phyloP scores from a whole-genome alignment of 257 asterid species.

The Galeopsis tetrahit region DNA sequence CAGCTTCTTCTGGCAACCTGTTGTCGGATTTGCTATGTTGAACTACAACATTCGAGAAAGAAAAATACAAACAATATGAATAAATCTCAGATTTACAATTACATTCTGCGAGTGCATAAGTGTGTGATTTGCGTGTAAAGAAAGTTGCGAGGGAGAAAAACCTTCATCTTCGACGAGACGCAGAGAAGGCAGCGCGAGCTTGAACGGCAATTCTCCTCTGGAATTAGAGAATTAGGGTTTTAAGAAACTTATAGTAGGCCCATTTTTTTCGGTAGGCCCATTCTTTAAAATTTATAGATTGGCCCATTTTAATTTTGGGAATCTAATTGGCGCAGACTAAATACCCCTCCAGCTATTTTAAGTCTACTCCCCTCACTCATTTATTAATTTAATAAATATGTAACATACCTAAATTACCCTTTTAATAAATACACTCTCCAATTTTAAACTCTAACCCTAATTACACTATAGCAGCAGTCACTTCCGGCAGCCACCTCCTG shows the following conservation, averaged over 20 bases:
- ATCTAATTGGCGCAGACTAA: neutral
- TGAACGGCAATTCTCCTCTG: slow-evolving; percentile 1
- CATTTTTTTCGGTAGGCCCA: neutral
- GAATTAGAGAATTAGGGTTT: slow-evolving; percentile 19
- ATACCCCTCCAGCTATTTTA: too few relatives aligned
- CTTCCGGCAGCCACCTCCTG: too few relatives aligned
- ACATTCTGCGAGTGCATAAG: neutral
- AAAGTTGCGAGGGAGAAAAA: slow-evolving; percentile 13
- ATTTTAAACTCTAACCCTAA: too few relatives aligned
- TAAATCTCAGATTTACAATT: neutral
- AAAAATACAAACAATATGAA: neutral
- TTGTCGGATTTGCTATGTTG: slow-evolving; percentile 57
- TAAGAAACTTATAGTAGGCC: too few relatives aligned
- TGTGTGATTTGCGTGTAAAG: neutral
- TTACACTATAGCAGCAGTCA: too few relatives aligned
- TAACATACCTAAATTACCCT: too few relatives aligned
- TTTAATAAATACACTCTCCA: too few relatives aligned
- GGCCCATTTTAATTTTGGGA: neutral
- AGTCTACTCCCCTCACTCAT: too few relatives aligned
- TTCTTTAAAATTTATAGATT: too few relatives aligned
- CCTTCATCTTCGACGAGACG: slow-evolving; percentile 45
- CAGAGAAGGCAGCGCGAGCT: slow-evolving; percentile 17
- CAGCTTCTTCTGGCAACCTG: slow-evolving; percentile 64
- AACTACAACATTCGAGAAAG: slow-evolving; percentile 33
- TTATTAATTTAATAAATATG: too few relatives aligned